Base-by-base conservation (phyloP, 768 basidiomycete species). In the Sarcodon sp. region DNA sequence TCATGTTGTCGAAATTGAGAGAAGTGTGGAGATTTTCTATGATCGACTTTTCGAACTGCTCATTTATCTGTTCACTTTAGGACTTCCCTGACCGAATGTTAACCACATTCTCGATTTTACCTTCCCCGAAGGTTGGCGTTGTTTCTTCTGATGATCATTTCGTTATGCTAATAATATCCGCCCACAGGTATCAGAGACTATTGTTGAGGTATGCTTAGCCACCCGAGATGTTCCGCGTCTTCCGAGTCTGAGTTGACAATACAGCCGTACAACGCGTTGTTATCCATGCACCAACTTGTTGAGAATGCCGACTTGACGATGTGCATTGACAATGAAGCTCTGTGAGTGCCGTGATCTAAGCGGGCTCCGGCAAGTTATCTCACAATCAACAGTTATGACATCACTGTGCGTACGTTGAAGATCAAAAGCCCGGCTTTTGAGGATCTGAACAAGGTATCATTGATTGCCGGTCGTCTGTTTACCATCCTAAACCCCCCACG, bases 281-380 rank as follows among this genome's bases (percentile, higher is more conserved):
- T 94, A 8, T 88, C 91, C 0, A 64, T 87, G 33, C 83, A 93
- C 61, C 90, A 93, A 65, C 77, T 93, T n/a, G 72, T 90, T 3
- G 91, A 93, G 53, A 87, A 82, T 60, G 76, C 83, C 41, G 91
- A 93, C 61, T 64, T 92, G 43, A 84, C 84, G 0, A 72, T 92
- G 49, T 86, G 84, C 59, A 77, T 91, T 44, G 88, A 92, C 60
- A 92, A 92, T 56, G 87, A 90, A 61, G 88, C 87, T 3, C 61
- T 90, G 83, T 88, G 51, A 44, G 81, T 64, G 8, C 3, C 9
- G 21, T 45, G 37, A 35, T 47, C 38, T 11, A 33, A 31, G 31
- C 38, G 33, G 16, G 37, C 5, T 7, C 41, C 15, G 27, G 38
- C 6, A 13, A 16, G 21, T 27, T 27, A 27, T 27, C 21, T 27